A percentile compares a stretch with the other conserved stretches of the same genome.
phyloP scores from a whole-genome alignment of 2,329 filamentous ascomycete genomes.

The Phyllosticta paracitricarpa region DNA sequence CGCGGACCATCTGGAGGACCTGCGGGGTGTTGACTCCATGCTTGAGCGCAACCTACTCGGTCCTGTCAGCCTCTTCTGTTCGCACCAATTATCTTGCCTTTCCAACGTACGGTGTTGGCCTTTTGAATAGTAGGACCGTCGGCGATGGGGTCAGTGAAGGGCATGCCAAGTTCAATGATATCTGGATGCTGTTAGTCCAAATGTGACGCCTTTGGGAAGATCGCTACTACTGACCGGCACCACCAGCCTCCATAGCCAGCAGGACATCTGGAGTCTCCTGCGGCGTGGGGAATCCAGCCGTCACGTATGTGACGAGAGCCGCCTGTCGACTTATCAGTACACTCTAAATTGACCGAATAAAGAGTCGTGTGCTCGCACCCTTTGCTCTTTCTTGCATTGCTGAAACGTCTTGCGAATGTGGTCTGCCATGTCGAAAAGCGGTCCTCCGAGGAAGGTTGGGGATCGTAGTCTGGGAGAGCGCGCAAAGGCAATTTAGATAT shows the following conservation, averaged over 20 bases:
- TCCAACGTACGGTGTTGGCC: slow-evolving; percentile 65
- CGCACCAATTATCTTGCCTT: not conserved
- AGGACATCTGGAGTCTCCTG: slow-evolving; percentile 75
- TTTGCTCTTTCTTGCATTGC: slow-evolving; percentile 40
- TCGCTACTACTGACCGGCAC: slow-evolving; percentile 55
- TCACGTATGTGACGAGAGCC: slow-evolving; percentile 92
- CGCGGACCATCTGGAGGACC: slow-evolving; percentile 73
- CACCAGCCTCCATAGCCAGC: slow-evolving; percentile 83
- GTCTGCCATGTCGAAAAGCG: slow-evolving; percentile 28
- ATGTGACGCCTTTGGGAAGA: not conserved
- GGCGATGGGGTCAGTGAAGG: slow-evolving; percentile 96
- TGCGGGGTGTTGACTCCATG: slow-evolving; percentile 79
- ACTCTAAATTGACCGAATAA: slow-evolving; percentile 4
- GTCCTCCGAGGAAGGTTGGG: slow-evolving; percentile 3
- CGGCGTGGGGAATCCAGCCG: slow-evolving; percentile 80
- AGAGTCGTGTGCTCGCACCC: slow-evolving; percentile 19
- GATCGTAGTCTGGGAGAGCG: not conserved
- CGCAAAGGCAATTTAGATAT: not conserved
- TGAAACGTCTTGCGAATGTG: slow-evolving; percentile 41
- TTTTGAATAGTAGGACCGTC: slow-evolving; percentile 96
- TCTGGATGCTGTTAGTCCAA: slow-evolving; percentile 43
- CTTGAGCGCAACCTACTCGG: slow-evolving; percentile 54
- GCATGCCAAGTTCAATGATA: slow-evolving; percentile 88
- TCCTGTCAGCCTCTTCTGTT: not conserved
- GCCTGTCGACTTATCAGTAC: slow-evolving; percentile 39